Evolutionary conservation across 208 protist genomes (phyloP).

Genomic region (Trypanosomatidae sp.): DNA sequence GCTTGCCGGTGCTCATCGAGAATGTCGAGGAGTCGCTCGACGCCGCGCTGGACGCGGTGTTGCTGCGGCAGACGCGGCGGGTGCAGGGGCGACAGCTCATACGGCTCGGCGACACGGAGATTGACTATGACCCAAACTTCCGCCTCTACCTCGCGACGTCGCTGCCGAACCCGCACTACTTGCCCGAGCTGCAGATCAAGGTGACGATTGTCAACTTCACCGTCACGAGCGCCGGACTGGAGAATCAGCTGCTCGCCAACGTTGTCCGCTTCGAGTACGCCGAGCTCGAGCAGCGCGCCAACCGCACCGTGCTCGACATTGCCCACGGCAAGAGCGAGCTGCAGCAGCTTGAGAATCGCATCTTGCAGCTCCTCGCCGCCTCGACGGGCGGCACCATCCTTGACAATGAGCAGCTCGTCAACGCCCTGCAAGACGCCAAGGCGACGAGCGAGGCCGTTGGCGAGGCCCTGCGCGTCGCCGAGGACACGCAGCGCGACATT

Average conservation of each 20-base stretch:
- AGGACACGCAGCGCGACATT: conserved; percentile 92
- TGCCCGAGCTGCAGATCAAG: conserved; percentile 94
- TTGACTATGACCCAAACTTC: conserved; percentile 93
- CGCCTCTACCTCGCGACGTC: conserved; percentile 94
- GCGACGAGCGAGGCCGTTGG: conserved; percentile 85
- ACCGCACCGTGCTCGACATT: conserved; percentile 90
- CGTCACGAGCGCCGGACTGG: conserved; percentile 84
- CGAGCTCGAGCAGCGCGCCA: conserved; percentile 85
- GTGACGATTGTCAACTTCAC: conserved; percentile 92
- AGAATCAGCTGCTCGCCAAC: conserved; percentile 90
- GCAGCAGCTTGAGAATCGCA: conserved; percentile 90
- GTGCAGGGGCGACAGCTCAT: conserved; percentile 84
- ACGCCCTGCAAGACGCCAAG: conserved; percentile 91
- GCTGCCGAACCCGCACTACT: conserved; percentile 91
- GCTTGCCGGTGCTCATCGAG: conserved; percentile 93
- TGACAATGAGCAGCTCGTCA: conserved; percentile 93
- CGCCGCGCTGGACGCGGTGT: conserved; percentile 90
- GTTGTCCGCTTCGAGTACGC: conserved; percentile 87
- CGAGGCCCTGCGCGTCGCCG: conserved; percentile 78
- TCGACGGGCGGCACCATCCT: conserved; percentile 93
- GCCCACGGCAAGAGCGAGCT: conserved; percentile 92
- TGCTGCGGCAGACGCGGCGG: conserved; percentile 92
- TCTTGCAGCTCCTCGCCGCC: conserved; percentile 84
- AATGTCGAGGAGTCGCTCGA: conserved; percentile 95
- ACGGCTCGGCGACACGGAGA: conserved; percentile 89